Evolutionary conservation across 73 alveolate species (phyloP).

Genomic region (Paramecium biaurelia): DNA sequence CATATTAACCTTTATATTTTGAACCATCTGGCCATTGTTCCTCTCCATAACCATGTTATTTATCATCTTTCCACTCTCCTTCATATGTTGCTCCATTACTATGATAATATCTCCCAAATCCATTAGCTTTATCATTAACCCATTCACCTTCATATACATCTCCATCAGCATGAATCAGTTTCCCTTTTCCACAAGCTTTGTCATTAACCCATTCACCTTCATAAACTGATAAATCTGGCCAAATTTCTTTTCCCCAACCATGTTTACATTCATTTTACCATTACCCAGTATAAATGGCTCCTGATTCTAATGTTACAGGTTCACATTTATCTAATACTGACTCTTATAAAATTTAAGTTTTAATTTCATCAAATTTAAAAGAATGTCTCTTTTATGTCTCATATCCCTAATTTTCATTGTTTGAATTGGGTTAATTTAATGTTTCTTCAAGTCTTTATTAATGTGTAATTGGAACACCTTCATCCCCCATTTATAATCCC

Average conservation of each 20-base stretch:
- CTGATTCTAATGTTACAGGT: constrained; percentile 61
- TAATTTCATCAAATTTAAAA: background rate
- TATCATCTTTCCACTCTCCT: constrained; percentile 79
- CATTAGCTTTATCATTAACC: constrained; percentile 72
- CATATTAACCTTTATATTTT: constrained; percentile 67
- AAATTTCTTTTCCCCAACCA: constrained; percentile 72
- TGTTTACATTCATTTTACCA: constrained; percentile 65
- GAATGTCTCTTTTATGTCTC: background rate
- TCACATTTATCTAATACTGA: constrained; percentile 14
- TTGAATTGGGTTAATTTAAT: background rate
- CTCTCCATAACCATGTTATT: constrained; percentile 74
- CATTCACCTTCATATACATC: constrained; percentile 74
- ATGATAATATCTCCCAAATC: constrained; percentile 57
- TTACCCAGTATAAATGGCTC: constrained; percentile 66
- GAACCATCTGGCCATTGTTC: constrained; percentile 82
- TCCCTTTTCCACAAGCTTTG: constrained; percentile 81
- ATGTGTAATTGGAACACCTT: background rate
- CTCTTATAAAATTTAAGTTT: background rate
- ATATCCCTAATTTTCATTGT: background rate
- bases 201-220: constrained; percentile 80
- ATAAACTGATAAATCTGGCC: constrained; percentile 75
- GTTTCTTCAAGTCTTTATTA: background rate
- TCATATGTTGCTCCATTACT: constrained; percentile 69
- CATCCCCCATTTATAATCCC: background rate
- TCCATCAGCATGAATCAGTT: constrained; percentile 77